phyloP scores from a whole-genome alignment of 1,139 yeast species.

The Geotrichum aggregatum region DNA sequence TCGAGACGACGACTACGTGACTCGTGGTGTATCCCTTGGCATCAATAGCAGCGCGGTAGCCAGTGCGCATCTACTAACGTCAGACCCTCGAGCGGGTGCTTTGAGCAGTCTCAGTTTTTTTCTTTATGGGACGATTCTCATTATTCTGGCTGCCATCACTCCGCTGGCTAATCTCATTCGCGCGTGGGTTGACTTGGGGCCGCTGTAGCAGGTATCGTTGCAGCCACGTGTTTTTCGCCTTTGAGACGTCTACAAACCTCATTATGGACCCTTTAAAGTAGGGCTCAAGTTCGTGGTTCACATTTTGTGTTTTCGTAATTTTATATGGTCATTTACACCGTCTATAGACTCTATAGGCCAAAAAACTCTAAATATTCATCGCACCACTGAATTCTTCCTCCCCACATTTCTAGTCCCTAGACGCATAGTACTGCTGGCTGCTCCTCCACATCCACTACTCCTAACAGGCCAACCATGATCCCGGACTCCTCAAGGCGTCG shows the following conservation, averaged over 20 bases:
- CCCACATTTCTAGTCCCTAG: neutral
- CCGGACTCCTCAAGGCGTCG: constrained; percentile 12
- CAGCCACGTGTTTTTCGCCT: too few relatives aligned
- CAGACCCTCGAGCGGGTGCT: constrained; percentile 78
- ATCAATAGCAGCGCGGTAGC: constrained; percentile 79
- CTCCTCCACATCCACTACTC: neutral
- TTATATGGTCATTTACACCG: too few relatives aligned
- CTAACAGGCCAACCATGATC: neutral
- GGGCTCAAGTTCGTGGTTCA: too few relatives aligned
- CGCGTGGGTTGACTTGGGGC: constrained; percentile 31
- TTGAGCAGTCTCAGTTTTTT: constrained; percentile 69
- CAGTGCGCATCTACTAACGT: constrained; percentile 64
- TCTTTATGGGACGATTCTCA: constrained; percentile 68
- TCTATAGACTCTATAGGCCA: too few relatives aligned
- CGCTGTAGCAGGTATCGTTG: too few relatives aligned
- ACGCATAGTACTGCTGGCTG: too few relatives aligned
- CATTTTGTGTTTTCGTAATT: too few relatives aligned
- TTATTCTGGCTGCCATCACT: constrained; percentile 58
- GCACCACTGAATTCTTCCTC: neutral
- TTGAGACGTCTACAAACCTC: too few relatives aligned
- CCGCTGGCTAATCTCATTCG: constrained; percentile 44
- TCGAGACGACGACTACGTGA: constrained; percentile 61
- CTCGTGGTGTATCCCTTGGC: constrained; percentile 72
- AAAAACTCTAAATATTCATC: constrained; percentile 2
- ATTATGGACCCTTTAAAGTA: too few relatives aligned